These are phyloP conservation scores for Saccharomycodes ludwigii DNA, from an alignment of 805 yeast species.

Conservation along the genomic window DNA sequence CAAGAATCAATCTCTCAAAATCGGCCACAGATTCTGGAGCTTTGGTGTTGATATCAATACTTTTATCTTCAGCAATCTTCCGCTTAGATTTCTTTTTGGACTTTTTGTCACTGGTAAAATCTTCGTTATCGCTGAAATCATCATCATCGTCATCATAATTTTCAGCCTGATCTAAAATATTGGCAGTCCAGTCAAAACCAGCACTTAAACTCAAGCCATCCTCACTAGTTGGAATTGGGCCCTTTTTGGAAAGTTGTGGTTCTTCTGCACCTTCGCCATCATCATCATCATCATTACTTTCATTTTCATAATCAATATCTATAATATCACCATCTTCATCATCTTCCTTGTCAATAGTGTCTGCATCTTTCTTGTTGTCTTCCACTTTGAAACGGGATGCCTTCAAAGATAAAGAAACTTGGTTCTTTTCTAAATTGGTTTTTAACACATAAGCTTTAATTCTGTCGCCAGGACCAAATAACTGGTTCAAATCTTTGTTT, in stretches of 20 bases:
- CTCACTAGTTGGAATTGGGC: constrained; percentile 13
- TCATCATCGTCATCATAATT: constrained; percentile 43
- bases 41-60: constrained; percentile 70
- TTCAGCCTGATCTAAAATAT: constrained; percentile 70
- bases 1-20: constrained; percentile 82
- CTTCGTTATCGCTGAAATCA: constrained; percentile 38
- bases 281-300: constrained; percentile 19
- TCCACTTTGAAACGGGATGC: constrained; percentile 64
- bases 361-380: constrained; percentile 25
- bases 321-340: constrained; percentile 18
- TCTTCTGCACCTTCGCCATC: constrained; percentile 24
- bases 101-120: constrained; percentile 30
- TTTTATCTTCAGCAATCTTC: constrained; percentile 55
- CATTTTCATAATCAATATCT: constrained; percentile 20
- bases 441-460: constrained; percentile 74
- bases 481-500: constrained; percentile 40
- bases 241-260: constrained; percentile 13
- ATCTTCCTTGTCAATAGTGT: constrained; percentile 15
- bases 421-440: constrained; percentile 52
- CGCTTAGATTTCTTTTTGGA: constrained; percentile 33
- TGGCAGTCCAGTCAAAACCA: constrained; percentile 95
- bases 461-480: constrained; percentile 82
- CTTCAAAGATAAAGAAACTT: constrained; percentile 82
- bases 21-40: constrained; percentile 88
- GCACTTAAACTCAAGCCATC: constrained; percentile 61